Evolutionary conservation across 768 basidiomycete genomes (phyloP).

Genomic region (Scleroderma bovista): DNA sequence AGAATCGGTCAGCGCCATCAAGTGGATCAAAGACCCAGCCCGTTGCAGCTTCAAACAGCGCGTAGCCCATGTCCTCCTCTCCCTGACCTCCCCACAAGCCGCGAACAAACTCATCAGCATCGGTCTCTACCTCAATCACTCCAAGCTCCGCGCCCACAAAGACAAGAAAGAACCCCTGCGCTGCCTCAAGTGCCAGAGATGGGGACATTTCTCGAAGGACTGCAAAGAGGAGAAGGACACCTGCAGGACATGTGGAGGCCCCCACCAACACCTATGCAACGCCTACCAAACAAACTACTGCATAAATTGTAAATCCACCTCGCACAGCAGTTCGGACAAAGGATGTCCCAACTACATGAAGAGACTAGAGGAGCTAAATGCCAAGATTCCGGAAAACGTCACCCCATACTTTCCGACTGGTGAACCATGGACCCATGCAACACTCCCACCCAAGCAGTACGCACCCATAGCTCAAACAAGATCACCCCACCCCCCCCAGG

Average conservation of each 20-base stretch:
- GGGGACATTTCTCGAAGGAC: neutral
- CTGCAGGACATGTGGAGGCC: neutral
- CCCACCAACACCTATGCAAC: neutral
- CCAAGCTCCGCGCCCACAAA: neutral
- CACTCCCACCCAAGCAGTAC: neutral
- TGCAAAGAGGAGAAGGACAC: neutral
- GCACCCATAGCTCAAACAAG: neutral
- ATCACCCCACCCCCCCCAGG: neutral
- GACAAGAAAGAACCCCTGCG: constrained; percentile 2
- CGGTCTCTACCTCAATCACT: too few relatives aligned
- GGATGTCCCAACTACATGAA: constrained; percentile 6
- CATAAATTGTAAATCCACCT: too few relatives aligned
- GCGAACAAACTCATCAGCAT: too few relatives aligned
- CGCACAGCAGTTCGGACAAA: constrained; percentile 6
- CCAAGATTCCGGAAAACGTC: constrained; percentile 1
- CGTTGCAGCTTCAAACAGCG: too few relatives aligned
- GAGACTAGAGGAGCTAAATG: neutral
- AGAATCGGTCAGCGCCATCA: too few relatives aligned
- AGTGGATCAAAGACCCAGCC: too few relatives aligned
- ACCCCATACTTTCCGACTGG: constrained; percentile 10
- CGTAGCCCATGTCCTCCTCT: too few relatives aligned
- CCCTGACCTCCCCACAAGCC: too few relatives aligned
- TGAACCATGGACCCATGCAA: constrained; percentile 7
- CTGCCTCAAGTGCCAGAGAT: neutral
- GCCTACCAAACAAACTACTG: neutral